Conservation (phyloP, 2,329 filamentous ascomycete genomes). For the Rugonectria rugulosa region DNA sequence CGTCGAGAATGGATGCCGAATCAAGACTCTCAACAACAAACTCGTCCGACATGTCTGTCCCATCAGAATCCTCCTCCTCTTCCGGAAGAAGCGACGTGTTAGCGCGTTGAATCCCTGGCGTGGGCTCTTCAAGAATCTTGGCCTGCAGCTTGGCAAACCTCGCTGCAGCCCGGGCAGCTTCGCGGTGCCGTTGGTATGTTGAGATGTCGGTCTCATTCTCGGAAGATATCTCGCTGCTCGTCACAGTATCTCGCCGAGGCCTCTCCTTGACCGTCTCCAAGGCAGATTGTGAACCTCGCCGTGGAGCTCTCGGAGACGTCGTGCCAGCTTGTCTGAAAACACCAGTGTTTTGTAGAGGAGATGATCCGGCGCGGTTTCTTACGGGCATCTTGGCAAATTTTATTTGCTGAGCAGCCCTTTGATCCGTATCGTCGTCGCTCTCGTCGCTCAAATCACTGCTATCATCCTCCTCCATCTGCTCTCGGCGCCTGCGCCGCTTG, state of each 20-base stretch:
- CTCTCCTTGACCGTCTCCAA: constrained; percentile 75
- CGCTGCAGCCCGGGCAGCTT: constrained; percentile 66
- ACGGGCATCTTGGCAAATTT: constrained; percentile 97
- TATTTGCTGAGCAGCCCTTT: constrained; percentile 85
- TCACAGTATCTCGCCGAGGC: constrained; percentile 76
- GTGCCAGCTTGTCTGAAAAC: constrained; percentile 60
- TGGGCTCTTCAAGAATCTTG: constrained; percentile 49
- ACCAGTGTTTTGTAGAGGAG: constrained; percentile 77
- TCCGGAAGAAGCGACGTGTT: constrained; percentile 63
- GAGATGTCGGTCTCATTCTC: constrained; percentile 80
- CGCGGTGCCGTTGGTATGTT: constrained; percentile 68
- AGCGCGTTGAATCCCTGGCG: constrained; percentile 51
- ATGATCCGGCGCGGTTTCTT: constrained; percentile 84
- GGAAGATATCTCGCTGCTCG: constrained; percentile 83
- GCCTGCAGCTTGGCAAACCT: constrained; percentile 47
- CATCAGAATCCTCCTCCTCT: constrained; percentile 67
- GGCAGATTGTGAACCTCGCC: constrained; percentile 75
- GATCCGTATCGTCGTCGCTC: constrained; percentile 79
- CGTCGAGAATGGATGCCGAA: constrained; percentile 74
- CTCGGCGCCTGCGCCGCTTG: constrained; percentile 70
- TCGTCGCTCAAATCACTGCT: constrained; percentile 87
- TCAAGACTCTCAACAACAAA: constrained; percentile 71
- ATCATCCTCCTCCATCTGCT: constrained; percentile 84
- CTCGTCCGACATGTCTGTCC: constrained; percentile 69
- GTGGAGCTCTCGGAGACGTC: constrained; percentile 57